These are phyloP conservation scores for Cryptococcus wingfieldii DNA, from an alignment of 1,284 basidiomycete genomes.

Conservation along the genomic window DNA sequence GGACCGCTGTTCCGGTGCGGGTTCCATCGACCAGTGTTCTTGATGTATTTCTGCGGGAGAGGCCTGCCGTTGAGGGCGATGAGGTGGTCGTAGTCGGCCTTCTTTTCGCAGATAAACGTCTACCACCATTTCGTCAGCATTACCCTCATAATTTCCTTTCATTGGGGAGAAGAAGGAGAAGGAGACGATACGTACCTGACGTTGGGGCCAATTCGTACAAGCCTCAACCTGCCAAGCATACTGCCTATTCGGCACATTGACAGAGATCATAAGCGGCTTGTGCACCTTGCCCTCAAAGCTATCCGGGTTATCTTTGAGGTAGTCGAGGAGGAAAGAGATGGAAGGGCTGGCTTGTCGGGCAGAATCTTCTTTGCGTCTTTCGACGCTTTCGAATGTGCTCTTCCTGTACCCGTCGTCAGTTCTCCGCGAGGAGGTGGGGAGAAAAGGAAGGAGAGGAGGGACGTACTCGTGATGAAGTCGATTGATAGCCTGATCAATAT, in stretches of 20 bases:
- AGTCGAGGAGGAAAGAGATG: slow-evolving; percentile 62
- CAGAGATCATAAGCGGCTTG: slow-evolving; percentile 72
- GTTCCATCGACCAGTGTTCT: slow-evolving; percentile 1
- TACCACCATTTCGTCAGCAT: slow-evolving; percentile 1
- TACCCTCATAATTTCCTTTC: not conserved
- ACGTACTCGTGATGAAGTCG: slow-evolving; percentile 13
- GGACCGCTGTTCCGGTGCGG: not conserved
- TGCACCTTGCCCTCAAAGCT: slow-evolving; percentile 76
- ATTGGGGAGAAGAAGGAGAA: not conserved
- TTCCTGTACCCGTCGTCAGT: slow-evolving; percentile 52
- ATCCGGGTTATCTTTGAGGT: slow-evolving; percentile 67
- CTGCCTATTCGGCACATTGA: slow-evolving; percentile 63
- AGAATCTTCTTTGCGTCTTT: slow-evolving; percentile 49
- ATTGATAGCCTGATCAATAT: slow-evolving; percentile 24
- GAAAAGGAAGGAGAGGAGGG: not conserved
- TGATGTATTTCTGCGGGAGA: slow-evolving; percentile 1
- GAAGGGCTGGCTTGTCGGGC: slow-evolving; percentile 5
- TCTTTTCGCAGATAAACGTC: slow-evolving; percentile 53
- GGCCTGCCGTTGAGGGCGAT: slow-evolving; percentile 63
- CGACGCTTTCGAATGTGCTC: slow-evolving; percentile 58
- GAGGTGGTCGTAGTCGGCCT: slow-evolving; percentile 72
- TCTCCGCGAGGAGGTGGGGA: too few relatives aligned
- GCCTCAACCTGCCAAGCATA: slow-evolving; percentile 72
- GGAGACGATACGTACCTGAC: slow-evolving; percentile 57
- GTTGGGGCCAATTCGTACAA: slow-evolving; percentile 58